A percentile compares a stretch with the other conserved stretches of the same genome.
These are phyloP conservation scores for Brassica juncea DNA, from an alignment of 345 rosid species.

Conservation along the genomic window DNA sequence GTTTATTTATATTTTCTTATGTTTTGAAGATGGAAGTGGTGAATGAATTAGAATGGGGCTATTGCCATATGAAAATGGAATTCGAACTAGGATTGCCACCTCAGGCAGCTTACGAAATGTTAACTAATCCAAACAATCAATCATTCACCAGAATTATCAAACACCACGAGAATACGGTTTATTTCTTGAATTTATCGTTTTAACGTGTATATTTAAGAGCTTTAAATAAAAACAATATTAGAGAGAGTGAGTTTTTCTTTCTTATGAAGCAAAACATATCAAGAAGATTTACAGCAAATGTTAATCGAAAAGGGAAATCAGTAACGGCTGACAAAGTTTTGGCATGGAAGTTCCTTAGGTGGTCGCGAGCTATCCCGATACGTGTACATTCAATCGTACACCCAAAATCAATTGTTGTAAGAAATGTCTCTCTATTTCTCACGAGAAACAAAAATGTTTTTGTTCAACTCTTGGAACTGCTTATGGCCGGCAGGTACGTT, in stretches of 20 bases:
- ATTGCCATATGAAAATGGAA: neutral
- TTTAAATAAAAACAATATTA: neutral
- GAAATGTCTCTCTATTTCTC: conserved; percentile 10
- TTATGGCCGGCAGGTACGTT: conserved; percentile 57
- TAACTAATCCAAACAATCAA: conserved; percentile 64
- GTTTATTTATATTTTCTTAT: conserved; percentile 20
- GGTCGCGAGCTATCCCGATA: conserved; percentile 71
- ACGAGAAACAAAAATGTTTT: neutral
- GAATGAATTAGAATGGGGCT: no score
- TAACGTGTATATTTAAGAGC: neutral
- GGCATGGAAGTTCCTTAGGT: conserved; percentile 74
- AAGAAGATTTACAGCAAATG: conserved; percentile 47
- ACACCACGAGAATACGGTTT: conserved; percentile 32
- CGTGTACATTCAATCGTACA: conserved; percentile 63
- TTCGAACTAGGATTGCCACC: conserved; percentile 41
- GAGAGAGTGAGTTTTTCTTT: neutral
- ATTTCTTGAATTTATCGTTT: neutral
- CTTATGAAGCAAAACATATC: conserved; percentile 61
- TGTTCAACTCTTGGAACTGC: neutral
- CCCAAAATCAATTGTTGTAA: conserved; percentile 54
- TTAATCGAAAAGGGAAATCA: conserved; percentile 43
- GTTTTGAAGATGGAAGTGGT: conserved; percentile 49
- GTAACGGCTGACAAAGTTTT: conserved; percentile 75
- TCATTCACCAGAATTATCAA: conserved; percentile 73
- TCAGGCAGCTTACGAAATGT: conserved; percentile 65